phyloP scores from a whole-genome alignment of 176 grass and related monocot species.

The Lolium multiflorum region DNA sequence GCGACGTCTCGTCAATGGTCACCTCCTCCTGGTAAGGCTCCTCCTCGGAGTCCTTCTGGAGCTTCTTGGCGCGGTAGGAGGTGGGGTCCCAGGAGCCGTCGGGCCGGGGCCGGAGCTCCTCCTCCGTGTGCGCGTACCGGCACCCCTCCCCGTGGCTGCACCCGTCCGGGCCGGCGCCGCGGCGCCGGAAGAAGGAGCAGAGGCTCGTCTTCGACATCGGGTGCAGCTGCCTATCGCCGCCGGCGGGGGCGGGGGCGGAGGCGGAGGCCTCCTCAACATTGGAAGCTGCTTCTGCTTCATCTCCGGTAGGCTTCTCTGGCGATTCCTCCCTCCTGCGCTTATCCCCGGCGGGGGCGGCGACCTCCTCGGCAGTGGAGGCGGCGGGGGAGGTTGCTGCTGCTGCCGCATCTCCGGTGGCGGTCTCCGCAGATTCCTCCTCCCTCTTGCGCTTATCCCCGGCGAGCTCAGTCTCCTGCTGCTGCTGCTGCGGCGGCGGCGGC shows the following conservation, averaged over 20 bases:
- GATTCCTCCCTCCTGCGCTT: slow-evolving; percentile 70
- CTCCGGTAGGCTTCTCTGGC: neutral
- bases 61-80: slow-evolving; percentile 71
- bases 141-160: slow-evolving; percentile 89
- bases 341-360: slow-evolving; percentile 25
- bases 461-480: neutral
- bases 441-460: slow-evolving; percentile 80
- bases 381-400: neutral
- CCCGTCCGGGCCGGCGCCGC: slow-evolving; percentile 36
- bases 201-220: slow-evolving; percentile 90
- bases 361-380: neutral
- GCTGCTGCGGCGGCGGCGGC: neutral
- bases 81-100: slow-evolving; percentile 94
- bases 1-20: slow-evolving; percentile 52
- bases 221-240: slow-evolving; percentile 17
- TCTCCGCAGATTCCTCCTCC: slow-evolving; percentile 36
- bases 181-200: slow-evolving; percentile 79
- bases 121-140: slow-evolving; percentile 87
- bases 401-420: neutral
- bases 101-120: slow-evolving; percentile 77
- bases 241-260: neutral
- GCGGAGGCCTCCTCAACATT: neutral
- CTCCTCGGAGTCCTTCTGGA: slow-evolving; percentile 36
- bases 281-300: neutral
- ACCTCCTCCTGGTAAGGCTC: slow-evolving; percentile 35